Conservation (phyloP, 1,139 yeast species). For the Nakaseomyces sp. region DNA sequence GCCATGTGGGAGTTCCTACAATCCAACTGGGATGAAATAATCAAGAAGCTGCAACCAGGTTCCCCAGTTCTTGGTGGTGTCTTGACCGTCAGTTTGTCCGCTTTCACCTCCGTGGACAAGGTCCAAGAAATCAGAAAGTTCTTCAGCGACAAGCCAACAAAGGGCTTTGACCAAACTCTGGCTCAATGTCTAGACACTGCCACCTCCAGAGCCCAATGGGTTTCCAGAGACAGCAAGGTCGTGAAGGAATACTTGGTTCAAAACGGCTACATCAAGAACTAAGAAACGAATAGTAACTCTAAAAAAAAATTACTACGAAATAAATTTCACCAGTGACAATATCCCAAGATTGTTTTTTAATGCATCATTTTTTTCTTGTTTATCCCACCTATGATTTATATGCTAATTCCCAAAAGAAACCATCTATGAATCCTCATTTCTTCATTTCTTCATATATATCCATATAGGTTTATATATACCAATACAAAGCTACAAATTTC, state of each 20-base stretch:
- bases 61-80: slow-evolving; percentile 70
- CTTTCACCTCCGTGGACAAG: slow-evolving; percentile 56
- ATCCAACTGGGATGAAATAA: slow-evolving; percentile 61
- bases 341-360: neutral
- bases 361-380: neutral
- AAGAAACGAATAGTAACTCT: neutral
- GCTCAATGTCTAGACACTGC: slow-evolving; percentile 65
- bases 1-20: slow-evolving; percentile 72
- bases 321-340: neutral
- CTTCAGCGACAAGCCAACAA: slow-evolving; percentile 52
- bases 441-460: too few relatives aligned
- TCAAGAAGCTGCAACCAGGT: slow-evolving; percentile 68
- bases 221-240: slow-evolving; percentile 48
- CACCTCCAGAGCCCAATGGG: slow-evolving; percentile 56
- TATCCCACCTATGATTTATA: too few relatives aligned
- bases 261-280: slow-evolving; percentile 33
- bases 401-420: too few relatives aligned
- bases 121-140: slow-evolving; percentile 50
- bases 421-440: too few relatives aligned
- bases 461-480: too few relatives aligned
- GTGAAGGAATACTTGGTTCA: slow-evolving; percentile 47
- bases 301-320: too few relatives aligned
- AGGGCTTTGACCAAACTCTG: slow-evolving; percentile 66
- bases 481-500: too few relatives aligned
- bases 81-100: slow-evolving; percentile 51